Base-by-base conservation (phyloP, 441 rosid genomes). In the Geranium incanum region DNA sequence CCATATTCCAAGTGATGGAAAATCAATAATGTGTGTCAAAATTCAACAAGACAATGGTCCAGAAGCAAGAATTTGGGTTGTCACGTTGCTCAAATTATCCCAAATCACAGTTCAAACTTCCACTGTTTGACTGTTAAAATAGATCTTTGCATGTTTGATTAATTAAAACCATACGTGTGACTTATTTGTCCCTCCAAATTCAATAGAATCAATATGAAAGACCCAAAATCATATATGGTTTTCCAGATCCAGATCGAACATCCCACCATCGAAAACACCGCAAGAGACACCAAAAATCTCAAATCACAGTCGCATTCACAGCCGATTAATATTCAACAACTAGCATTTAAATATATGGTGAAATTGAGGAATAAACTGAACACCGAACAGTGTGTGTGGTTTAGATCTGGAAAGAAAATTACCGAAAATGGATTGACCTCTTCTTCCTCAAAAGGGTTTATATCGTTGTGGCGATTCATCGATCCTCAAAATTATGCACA, bases 351-450 rank as follows among this genome's bases (percentile, higher is more conserved):
- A 57, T 57, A 16, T 15, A 57, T 15, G 6, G n/a, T 48, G 36
- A 39, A 33, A 48, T 11, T 48, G 55, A 48, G 55, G 55, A 2
- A 48, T 48, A 48, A 48, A 48, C 18, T 55, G 63, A n/a, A 16
- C 28, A 16, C 23, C 28, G 15, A 65, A 18, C 4, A 68, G 23
- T 55, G 36, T 23, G 36, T 23, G 7, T 23, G 50, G 15, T 39
- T 13, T 66, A 79, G 87, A 86, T 86, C 85, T 79, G 78, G 43
- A 23, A 68, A 39, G 6, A 39, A 48, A 66, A 21, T 38, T 89
- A 94, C 99, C 85, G 99, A 94, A 82, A 94, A 94, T 3, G 97
- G 99, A 92, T 94, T 92, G 84, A 92, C 92, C 70, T 89, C 93
- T 67, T 91, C 97, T 72, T 94, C 98, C 45, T 94, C 97, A 76